Evolutionary conservation across 306 rosid species (phyloP), one percentile per base, ranked within the genome.

Genomic region (Herpetospermum pedunculosum): DNA sequence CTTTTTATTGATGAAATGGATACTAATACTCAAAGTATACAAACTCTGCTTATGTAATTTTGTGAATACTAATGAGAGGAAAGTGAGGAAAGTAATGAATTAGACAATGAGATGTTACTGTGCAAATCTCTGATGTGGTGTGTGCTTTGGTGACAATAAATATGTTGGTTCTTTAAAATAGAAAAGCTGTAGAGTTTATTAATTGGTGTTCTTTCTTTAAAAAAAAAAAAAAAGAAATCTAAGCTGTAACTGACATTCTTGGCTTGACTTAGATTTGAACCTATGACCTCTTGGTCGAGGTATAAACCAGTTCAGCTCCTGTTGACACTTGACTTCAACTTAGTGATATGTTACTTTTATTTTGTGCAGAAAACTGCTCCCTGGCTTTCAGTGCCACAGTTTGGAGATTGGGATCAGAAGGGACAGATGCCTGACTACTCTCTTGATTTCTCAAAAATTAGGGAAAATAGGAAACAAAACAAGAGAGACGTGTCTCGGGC

Each of bases 351-450:
- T 44, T 50, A 28, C 12, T 34, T 73, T 65, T 72, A 0, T 44
- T 53, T 30, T 18, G 54, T 71, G 59, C 84, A 91, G 97, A 94
- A 89, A 83, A 84, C 75, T 75, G 88, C 70, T 44, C 83, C 90
- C 13, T 89, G 97, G 99, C 63, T 94, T 79, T 91, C 99, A 58
- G 96, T 94, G 77, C 99, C 99, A 30, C 99, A 94, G 76, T 94
- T 91, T 77, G 99, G 99, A 71, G 97, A 89, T 53, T 94, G 99
- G 99, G 99, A 94, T 72, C 97, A 91, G 80, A 91, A 88, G 75
- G 98, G 95, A 4, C 92, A 83, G 80, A 55, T 88, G 63, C 97
- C 97, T 0, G 99, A 94, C 62, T 94, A 94, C 81, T 94, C 97
- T 2, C 81, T 91, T 67, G 99, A 94, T 87, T 94, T 94, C 88